Base-by-base conservation (phyloP, 208 protist species). In the Trypanosoma theileri region DNA sequence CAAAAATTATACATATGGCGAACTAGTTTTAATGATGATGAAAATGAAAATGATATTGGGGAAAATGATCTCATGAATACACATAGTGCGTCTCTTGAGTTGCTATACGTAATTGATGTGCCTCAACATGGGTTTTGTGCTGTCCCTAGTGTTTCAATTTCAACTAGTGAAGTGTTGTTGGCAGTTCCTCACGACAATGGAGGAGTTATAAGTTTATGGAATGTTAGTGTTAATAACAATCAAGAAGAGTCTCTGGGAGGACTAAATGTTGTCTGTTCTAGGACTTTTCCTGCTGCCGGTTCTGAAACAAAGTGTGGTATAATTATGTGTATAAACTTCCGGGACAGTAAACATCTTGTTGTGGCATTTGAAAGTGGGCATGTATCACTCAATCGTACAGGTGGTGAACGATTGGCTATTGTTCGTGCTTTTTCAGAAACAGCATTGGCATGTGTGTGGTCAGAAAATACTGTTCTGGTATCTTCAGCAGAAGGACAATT, bases 311-410 rank as follows among this genome's bases (percentile, higher is more conserved):
- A 95, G 58, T 81, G 81, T 40, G 89, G 89, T n/a, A 81, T 55
- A 0, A 86, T 92, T n/a, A 92, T 95, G 89, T 76, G 79, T 26
- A 70, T 92, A 26, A 65, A 64, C n/a, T 79, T 84, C 54, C 75
- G 78, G 52, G 71, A 80, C 17, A 60, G 77, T 26, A 22, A 42
- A 11, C 17, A 54, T 41, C 19, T 81, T 21, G 42, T 45, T 55
- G 58, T 80, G n/a, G 66, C 72, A 7, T 91, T 95, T 71, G 89
- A 95, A 63, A 95, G 89, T 58, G 89, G 89, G 0, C 86, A 95
- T 66, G 61, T 94, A 16, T 59, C 79, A 4, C 71, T 94, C 21
- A 67, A 63, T 40, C 68, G 54, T 40, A 59, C 45, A 11, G 19
- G 46, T 42, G 56, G 54, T 26, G 69, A 84, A 40, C 48, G 48